phyloP scores from a whole-genome alignment of 2,329 filamentous ascomycete genomes.

The Nakataea oryzae region DNA sequence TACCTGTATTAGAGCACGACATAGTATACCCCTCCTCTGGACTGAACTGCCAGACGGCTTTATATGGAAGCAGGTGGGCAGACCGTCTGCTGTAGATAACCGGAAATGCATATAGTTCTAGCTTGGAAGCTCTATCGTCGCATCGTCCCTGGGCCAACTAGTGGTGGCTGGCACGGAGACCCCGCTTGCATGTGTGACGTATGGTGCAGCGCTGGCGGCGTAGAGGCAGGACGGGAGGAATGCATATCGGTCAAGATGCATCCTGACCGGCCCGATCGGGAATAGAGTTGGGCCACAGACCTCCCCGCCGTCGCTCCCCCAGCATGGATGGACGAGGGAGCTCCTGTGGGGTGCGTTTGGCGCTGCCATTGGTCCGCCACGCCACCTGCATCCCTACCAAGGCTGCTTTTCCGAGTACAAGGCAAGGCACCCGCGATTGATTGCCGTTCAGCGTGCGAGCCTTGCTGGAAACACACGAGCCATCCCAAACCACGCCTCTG shows the following conservation, averaged over 20 bases:
- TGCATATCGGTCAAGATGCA: background rate
- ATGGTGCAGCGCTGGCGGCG: background rate
- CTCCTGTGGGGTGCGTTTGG: background rate
- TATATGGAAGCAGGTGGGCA: background rate
- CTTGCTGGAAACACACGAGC: background rate
- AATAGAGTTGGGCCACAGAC: background rate
- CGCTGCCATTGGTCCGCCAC: background rate
- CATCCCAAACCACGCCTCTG: background rate
- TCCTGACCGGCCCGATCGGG: background rate
- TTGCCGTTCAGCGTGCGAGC: background rate
- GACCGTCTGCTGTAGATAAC: background rate
- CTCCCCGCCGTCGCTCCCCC: background rate
- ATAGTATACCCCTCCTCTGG: constrained; percentile 3
- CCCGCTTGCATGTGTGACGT: background rate
- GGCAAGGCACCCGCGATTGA: background rate
- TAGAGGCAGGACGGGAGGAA: background rate
- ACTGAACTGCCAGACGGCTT: background rate
- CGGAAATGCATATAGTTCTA: background rate
- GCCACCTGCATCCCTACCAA: background rate
- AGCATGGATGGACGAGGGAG: background rate
- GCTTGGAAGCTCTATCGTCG: background rate
- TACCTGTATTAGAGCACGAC: background rate
- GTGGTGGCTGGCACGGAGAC: too few species aligned
- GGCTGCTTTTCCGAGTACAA: background rate
- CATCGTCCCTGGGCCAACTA: background rate